Evolutionary conservation across 768 basidiomycete species (phyloP).

Genomic region (Amanita rimosa): DNA sequence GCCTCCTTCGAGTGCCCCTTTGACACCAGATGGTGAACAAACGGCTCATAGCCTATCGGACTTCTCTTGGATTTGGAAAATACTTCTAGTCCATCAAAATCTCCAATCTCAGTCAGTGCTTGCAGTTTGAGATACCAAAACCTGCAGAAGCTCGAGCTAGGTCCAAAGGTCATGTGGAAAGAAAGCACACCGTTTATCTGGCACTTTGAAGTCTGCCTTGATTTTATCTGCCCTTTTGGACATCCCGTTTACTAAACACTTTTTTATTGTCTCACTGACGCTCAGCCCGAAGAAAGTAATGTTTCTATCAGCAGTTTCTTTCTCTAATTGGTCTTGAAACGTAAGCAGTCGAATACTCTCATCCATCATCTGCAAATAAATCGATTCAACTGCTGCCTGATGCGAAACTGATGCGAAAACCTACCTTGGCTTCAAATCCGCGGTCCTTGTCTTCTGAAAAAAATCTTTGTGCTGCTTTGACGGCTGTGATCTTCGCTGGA

Average conservation of each 20-base stretch:
- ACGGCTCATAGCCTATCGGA: constrained; percentile 93
- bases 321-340: constrained; percentile 80
- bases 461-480: constrained; percentile 83
- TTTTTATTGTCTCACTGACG: constrained; percentile 77
- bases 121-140: constrained; percentile 93
- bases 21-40: constrained; percentile 69
- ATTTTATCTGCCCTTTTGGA: constrained; percentile 84
- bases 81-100: constrained; percentile 78
- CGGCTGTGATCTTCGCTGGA: constrained; percentile 51
- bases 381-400: background rate
- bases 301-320: constrained; percentile 62
- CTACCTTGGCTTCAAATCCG: constrained; percentile 81
- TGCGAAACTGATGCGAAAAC: background rate
- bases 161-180: background rate
- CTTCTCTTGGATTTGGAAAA: constrained; percentile 84
- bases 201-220: constrained; percentile 83
- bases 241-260: constrained; percentile 69
- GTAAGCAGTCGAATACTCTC: constrained; percentile 69
- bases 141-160: constrained; percentile 24
- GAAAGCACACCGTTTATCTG: constrained; percentile 74
- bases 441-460: constrained; percentile 93
- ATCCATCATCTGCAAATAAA: constrained; percentile 68
- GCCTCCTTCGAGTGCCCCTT: constrained; percentile 73
- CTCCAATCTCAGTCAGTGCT: constrained; percentile 64
- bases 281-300: constrained; percentile 74